These are phyloP conservation scores for Mycena albidolilacea DNA, from an alignment of 768 basidiomycete species.

Conservation along the genomic window DNA sequence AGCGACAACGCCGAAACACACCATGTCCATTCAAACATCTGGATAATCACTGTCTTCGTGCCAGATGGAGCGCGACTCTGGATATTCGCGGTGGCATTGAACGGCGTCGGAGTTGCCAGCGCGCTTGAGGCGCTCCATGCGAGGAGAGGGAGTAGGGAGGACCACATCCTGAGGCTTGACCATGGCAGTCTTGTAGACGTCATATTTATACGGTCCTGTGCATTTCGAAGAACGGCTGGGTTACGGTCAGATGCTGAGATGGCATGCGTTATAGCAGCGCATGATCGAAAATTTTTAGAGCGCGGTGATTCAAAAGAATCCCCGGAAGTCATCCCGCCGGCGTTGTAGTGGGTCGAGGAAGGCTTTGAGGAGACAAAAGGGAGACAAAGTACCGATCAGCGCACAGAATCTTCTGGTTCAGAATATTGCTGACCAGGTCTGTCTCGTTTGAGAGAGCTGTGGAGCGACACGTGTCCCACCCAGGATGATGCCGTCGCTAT, in stretches of 20 bases:
- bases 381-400: no score
- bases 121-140: constrained; percentile 18
- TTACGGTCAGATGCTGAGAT: constrained; percentile 3
- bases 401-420: no score
- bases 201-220: background rate
- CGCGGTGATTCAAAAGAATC: background rate
- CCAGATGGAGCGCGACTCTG: constrained; percentile 40
- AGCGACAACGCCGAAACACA: background rate
- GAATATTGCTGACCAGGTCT: no score
- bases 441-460: no score
- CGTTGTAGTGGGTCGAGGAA: no score
- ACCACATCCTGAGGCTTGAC: constrained; percentile 18
- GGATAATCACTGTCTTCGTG: constrained; percentile 68
- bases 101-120: constrained; percentile 14
- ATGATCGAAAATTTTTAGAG: background rate
- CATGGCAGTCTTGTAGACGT: background rate
- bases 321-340: no score
- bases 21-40: constrained; percentile 81
- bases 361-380: no score
- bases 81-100: constrained; percentile 17
- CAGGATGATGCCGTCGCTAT: no score
- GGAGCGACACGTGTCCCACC: no score
- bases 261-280: background rate
- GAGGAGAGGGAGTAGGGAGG: constrained; percentile 12
- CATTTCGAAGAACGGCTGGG: background rate